Percentiles rank a stretch among this genome's conserved stretches.
Conservation (phyloP, 148 eudicot genomes). For the Silene latifolia region DNA sequence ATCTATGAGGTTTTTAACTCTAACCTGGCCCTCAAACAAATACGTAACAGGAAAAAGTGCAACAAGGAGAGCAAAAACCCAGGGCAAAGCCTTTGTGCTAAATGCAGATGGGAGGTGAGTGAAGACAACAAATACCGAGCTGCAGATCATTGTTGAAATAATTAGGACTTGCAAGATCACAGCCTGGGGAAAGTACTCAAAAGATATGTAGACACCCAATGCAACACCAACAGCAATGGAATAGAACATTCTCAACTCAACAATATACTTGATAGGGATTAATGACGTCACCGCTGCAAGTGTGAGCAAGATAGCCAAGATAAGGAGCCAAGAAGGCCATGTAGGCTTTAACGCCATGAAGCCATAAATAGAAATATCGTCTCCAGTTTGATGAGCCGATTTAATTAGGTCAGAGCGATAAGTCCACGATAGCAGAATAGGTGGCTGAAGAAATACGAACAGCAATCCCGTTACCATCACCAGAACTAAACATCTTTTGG, state of each 20-base stretch:
- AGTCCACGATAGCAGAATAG: conserved; percentile 69
- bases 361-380: conserved; percentile 91
- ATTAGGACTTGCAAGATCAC: conserved; percentile 69
- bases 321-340: conserved; percentile 99
- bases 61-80: conserved; percentile 96
- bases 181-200: conserved; percentile 90
- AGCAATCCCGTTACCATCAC: conserved; percentile 77
- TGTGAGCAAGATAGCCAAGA: conserved; percentile 73
- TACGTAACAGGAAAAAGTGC: conserved; percentile 98
- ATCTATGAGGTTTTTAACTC: conserved; percentile 55
- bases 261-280: conserved; percentile 86
- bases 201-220: conserved; percentile 80
- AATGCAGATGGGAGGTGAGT: conserved; percentile 93
- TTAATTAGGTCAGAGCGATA: conserved; percentile 79
- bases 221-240: conserved; percentile 82
- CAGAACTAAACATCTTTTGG: conserved; percentile 85
- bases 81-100: conserved; percentile 84
- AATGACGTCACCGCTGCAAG: conserved; percentile 84
- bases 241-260: conserved; percentile 69
- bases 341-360: conserved; percentile 82
- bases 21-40: conserved; percentile 85
- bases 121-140: conserved; percentile 76
- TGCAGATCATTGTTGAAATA: conserved; percentile 81
- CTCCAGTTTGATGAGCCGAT: conserved; percentile 84
- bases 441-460: conserved; percentile 85